These are phyloP conservation scores for Rasamsonia emersonii DNA, from an alignment of 2,329 filamentous ascomycete species.

Conservation along the genomic window DNA sequence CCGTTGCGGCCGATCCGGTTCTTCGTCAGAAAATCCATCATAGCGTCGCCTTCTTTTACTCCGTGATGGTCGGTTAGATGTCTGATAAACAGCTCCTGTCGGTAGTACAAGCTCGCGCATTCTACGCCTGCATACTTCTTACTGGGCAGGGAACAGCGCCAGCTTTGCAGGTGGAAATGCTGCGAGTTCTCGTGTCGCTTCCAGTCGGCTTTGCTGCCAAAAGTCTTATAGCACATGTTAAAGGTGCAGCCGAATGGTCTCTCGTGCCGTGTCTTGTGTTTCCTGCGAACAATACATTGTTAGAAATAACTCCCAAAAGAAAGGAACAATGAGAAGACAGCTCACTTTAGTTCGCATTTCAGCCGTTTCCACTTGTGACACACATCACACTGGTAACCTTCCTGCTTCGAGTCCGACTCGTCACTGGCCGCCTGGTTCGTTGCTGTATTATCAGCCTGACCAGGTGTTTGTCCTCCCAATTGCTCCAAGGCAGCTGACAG, in stretches of 20 bases:
- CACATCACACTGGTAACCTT: conserved; percentile 23
- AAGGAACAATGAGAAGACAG: not conserved
- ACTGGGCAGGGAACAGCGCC: conserved; percentile 53
- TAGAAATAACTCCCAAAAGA: not conserved
- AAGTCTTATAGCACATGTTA: conserved; percentile 57
- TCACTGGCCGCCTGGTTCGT: too few relatives aligned
- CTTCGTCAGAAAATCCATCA: conserved; percentile 32
- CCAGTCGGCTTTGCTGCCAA: conserved; percentile 93
- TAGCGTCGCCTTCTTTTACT: conserved; percentile 20
- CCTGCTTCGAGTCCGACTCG: too few relatives aligned
- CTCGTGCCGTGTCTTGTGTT: conserved; percentile 74
- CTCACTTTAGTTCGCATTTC: conserved; percentile 13
- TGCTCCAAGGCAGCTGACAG: conserved; percentile 21
- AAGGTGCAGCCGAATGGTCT: conserved; percentile 79
- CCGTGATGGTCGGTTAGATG: conserved; percentile 53
- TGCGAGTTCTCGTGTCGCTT: conserved; percentile 80
- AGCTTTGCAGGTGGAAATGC: conserved; percentile 63
- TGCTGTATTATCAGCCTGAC: too few relatives aligned
- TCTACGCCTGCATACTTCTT: conserved; percentile 13
- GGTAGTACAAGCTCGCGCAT: conserved; percentile 54
- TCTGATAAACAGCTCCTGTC: conserved; percentile 49
- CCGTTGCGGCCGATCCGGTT: conserved; percentile 58
- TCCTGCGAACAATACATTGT: conserved; percentile 50
- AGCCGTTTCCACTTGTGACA: conserved; percentile 24
- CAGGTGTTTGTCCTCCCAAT: too few relatives aligned